These are phyloP conservation scores for Xanthoconium stramineum DNA, from an alignment of 768 basidiomycete species.

Conservation along the genomic window DNA sequence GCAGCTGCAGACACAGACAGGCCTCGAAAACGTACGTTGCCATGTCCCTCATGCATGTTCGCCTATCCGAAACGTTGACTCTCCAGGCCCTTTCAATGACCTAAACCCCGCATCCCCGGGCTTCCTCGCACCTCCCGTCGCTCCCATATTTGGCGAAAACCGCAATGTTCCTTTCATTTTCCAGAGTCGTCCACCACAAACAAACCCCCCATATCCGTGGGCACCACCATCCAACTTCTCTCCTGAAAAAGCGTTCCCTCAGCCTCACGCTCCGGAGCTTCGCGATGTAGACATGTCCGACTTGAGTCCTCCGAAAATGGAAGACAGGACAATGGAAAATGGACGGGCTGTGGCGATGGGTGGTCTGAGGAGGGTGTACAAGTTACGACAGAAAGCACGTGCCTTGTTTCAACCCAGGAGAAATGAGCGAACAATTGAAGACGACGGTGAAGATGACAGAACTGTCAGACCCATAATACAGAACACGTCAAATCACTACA, in stretches of 20 bases:
- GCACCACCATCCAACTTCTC: constrained; percentile 60
- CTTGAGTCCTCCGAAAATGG: constrained; percentile 53
- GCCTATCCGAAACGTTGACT: constrained; percentile 28
- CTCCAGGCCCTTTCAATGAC: constrained; percentile 42
- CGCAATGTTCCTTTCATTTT: constrained; percentile 74
- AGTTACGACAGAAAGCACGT: constrained; percentile 51
- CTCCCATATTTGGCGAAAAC: constrained; percentile 64
- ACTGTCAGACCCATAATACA: constrained; percentile 40
- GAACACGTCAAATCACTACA: constrained; percentile 76
- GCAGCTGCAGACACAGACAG: constrained; percentile 40
- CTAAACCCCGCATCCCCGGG: constrained; percentile 36
- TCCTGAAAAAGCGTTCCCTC: constrained; percentile 57
- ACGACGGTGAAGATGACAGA: constrained; percentile 48
- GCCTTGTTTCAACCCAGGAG: constrained; percentile 25
- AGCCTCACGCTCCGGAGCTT: constrained; percentile 42
- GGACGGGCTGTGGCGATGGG: constrained; percentile 59
- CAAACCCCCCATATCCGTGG: constrained; percentile 53
- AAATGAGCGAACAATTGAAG: constrained; percentile 37
- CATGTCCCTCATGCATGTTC: constrained; percentile 24
- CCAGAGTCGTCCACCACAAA: constrained; percentile 46
- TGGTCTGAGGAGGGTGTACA: constrained; percentile 63
- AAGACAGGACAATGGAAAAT: constrained; percentile 39
- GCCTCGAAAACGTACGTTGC: constrained; percentile 66
- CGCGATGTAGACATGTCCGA: constrained; percentile 81
- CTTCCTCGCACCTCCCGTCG: constrained; percentile 33